phyloP scores from a whole-genome alignment of 2,329 filamentous ascomycete species.

The Aspergillus ustus region DNA sequence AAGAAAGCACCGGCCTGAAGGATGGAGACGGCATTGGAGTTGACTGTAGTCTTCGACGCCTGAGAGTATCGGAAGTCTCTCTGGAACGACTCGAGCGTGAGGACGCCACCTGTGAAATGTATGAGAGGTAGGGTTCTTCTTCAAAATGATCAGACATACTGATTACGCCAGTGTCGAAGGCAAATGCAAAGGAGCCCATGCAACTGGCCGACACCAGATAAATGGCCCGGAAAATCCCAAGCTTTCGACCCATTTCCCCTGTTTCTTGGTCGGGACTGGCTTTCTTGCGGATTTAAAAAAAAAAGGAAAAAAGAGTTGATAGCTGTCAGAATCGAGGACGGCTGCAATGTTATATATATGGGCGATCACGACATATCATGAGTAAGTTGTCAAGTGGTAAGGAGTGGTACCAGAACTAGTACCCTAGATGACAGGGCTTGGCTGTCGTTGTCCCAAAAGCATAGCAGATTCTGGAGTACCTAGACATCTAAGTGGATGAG shows the following conservation, averaged over 20 bases:
- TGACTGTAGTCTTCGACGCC: constrained; percentile 47
- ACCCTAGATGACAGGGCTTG: not conserved
- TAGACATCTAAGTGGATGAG: not conserved
- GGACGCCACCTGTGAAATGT: constrained; percentile 45
- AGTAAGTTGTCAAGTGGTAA: not conserved
- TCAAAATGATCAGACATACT: constrained; percentile 26
- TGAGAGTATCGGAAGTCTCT: constrained; percentile 43
- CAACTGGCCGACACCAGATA: constrained; percentile 44
- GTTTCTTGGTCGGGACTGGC: not conserved
- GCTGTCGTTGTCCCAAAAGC: not conserved
- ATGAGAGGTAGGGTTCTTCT: not conserved
- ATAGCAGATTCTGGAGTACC: not conserved
- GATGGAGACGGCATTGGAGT: constrained; percentile 54
- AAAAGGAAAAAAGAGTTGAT: not conserved
- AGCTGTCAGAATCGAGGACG: not conserved
- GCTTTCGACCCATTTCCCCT: constrained; percentile 34
- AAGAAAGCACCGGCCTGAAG: constrained; percentile 58
- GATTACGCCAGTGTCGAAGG: constrained; percentile 46
- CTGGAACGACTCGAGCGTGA: constrained; percentile 51
- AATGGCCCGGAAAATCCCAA: constrained; percentile 41
- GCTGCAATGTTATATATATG: not conserved
- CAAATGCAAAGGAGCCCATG: constrained; percentile 46
- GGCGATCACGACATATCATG: constrained; percentile 2
- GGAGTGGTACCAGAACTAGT: not conserved
- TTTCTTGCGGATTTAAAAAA: not conserved